These are phyloP conservation scores for Amphicarpaea edgeworthii DNA, from an alignment of 306 rosid genomes.

Conservation along the genomic window DNA sequence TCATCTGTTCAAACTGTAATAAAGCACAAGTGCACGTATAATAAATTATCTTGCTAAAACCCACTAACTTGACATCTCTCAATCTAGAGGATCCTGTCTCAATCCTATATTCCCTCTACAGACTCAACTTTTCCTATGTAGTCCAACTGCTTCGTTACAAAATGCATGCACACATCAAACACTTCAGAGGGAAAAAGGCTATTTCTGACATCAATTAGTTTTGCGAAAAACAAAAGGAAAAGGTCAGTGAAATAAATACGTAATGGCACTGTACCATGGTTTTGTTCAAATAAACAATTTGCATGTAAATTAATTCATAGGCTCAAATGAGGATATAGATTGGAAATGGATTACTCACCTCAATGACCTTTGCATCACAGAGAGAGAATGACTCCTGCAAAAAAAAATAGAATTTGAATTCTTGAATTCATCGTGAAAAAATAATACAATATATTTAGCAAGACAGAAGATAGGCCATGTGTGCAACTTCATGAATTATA, in stretches of 20 bases:
- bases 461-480: background rate
- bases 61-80: background rate
- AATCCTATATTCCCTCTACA: conserved; percentile 1
- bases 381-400: conserved; percentile 89
- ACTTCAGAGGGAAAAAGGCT: background rate
- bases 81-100: background rate
- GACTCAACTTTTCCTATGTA: background rate
- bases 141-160: conserved; percentile 27
- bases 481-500: conserved; percentile 21
- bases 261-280: too few relatives aligned
- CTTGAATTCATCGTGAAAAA: conserved; percentile 14
- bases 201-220: conserved; percentile 9
- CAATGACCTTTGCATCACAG: conserved; percentile 78
- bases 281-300: too few relatives aligned
- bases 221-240: conserved; percentile 27
- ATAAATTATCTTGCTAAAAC: conserved; percentile 4
- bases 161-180: background rate
- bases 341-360: conserved; percentile 61
- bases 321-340: too few relatives aligned
- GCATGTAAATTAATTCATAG: too few relatives aligned
- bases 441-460: background rate
- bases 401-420: conserved; percentile 26
- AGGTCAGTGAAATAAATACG: too few relatives aligned
- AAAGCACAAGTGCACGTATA: background rate
- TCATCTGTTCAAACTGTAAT: background rate